Evolutionary conservation across 75 land plant genomes (phyloP).

Genomic region (Selaginella moellendorffii): DNA sequence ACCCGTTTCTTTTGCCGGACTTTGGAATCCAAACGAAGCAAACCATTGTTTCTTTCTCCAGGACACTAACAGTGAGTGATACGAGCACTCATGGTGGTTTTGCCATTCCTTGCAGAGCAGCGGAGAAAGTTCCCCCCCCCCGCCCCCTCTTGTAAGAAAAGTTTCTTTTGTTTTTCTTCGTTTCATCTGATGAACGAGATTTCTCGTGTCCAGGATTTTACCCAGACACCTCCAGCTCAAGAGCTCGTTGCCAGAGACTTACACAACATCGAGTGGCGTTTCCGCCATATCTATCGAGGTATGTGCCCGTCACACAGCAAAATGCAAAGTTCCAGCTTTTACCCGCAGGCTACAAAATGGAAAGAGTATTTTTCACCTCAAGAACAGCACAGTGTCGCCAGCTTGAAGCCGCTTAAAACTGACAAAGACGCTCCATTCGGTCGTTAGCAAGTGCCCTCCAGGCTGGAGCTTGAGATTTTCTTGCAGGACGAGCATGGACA

Average conservation of each 20-base stretch:
- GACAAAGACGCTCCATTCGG: not conserved
- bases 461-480: no score
- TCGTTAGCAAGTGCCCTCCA: not conserved
- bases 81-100: slow-evolving; percentile 9
- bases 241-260: slow-evolving; percentile 74
- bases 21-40: slow-evolving; percentile 2
- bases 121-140: slow-evolving; percentile 3
- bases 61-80: slow-evolving; percentile 6
- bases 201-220: slow-evolving; percentile 36
- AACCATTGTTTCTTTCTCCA: slow-evolving; percentile 3
- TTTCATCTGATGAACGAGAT: not conserved
- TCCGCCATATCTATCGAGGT: slow-evolving; percentile 92
- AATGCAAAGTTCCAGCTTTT: not conserved
- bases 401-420: slow-evolving; percentile 1
- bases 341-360: not conserved
- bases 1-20: slow-evolving; percentile 2
- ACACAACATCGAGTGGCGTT: slow-evolving; percentile 73
- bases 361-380: not conserved
- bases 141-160: slow-evolving; percentile 10
- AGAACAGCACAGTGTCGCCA: not conserved
- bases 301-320: no score
- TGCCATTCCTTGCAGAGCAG: not conserved
- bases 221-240: slow-evolving; percentile 76
- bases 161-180: slow-evolving; percentile 5
- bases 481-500: slow-evolving; percentile 3